Evolutionary conservation across 2,329 filamentous ascomycete species (phyloP).

Genomic region (Stagonosporopsis vannaccii): DNA sequence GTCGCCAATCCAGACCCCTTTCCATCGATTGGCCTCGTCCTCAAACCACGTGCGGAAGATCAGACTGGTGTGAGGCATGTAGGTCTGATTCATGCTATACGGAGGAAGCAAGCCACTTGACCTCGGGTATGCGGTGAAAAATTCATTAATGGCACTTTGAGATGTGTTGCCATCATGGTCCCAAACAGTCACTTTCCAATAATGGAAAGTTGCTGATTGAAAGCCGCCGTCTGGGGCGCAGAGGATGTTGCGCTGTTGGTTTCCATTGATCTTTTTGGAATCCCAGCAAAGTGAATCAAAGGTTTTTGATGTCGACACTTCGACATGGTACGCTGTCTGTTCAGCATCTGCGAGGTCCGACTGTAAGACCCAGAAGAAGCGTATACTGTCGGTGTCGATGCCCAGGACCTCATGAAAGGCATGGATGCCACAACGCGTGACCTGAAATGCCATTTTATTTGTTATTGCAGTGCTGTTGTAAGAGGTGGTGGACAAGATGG

Average conservation of each 20-base stretch:
- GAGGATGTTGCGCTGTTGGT: constrained; percentile 38
- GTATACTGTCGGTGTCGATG: constrained; percentile 50
- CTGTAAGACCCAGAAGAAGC: constrained; percentile 47
- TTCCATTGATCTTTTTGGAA: constrained; percentile 27
- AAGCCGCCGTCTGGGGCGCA: constrained; percentile 46
- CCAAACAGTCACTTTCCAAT: constrained; percentile 51
- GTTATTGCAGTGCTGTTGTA: neutral
- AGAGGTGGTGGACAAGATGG: neutral
- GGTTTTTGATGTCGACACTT: constrained; percentile 21
- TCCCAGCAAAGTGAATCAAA: constrained; percentile 27
- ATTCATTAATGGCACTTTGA: constrained; percentile 41
- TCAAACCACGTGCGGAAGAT: constrained; percentile 55
- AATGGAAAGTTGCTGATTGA: constrained; percentile 46
- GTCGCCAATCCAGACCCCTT: constrained; percentile 53
- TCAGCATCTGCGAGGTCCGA: constrained; percentile 37
- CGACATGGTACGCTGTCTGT: constrained; percentile 44
- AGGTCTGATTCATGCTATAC: constrained; percentile 54
- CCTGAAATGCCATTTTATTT: constrained; percentile 28
- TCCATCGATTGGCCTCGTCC: constrained; percentile 51
- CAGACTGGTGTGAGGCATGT: constrained; percentile 53
- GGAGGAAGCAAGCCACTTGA: constrained; percentile 46
- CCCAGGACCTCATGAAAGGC: constrained; percentile 51
- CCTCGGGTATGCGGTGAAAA: constrained; percentile 52
- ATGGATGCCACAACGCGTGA: constrained; percentile 50
- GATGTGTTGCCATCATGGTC: constrained; percentile 41